A percentile compares a stretch with the other conserved stretches of the same genome.
Conservation (phyloP, 2,329 filamentous ascomycete species). For the Stagonosporopsis chrysanthemi region DNA sequence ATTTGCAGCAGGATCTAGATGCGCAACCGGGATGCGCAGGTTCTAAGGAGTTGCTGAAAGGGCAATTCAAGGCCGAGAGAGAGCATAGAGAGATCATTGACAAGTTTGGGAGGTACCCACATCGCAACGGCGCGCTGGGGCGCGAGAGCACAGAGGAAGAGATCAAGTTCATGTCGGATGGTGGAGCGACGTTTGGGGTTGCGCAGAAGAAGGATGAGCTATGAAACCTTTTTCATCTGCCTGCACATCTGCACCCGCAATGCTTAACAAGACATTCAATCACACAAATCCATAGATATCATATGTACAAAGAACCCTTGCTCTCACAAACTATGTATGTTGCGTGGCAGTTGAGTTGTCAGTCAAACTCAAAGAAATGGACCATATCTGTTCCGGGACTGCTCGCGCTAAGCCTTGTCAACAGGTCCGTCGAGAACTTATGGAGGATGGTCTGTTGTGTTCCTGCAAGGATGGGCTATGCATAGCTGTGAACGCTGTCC, state of each 20-base stretch:
- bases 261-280: too few species aligned
- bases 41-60: slow-evolving; percentile 39
- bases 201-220: slow-evolving; percentile 20
- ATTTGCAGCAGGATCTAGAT: slow-evolving; percentile 47
- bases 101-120: slow-evolving; percentile 66
- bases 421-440: too few species aligned
- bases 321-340: too few species aligned
- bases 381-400: too few species aligned
- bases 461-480: background rate
- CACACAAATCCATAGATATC: too few species aligned
- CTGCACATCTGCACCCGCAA: too few species aligned
- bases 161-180: slow-evolving; percentile 57
- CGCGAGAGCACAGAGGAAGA: slow-evolving; percentile 61
- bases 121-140: slow-evolving; percentile 62
- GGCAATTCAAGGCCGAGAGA: slow-evolving; percentile 50
- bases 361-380: too few species aligned
- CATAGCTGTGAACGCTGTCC: background rate
- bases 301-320: too few species aligned
- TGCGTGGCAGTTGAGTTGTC: too few species aligned
- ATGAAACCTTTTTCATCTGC: background rate
- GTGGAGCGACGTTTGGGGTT: slow-evolving; percentile 53
- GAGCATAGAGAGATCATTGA: slow-evolving; percentile 61
- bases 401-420: too few species aligned
- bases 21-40: slow-evolving; percentile 35
- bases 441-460: too few species aligned